Evolutionary conservation across 129 eudicot species (phyloP), one percentile per base, ranked within the genome.

Genomic region (Solidago caesia): DNA sequence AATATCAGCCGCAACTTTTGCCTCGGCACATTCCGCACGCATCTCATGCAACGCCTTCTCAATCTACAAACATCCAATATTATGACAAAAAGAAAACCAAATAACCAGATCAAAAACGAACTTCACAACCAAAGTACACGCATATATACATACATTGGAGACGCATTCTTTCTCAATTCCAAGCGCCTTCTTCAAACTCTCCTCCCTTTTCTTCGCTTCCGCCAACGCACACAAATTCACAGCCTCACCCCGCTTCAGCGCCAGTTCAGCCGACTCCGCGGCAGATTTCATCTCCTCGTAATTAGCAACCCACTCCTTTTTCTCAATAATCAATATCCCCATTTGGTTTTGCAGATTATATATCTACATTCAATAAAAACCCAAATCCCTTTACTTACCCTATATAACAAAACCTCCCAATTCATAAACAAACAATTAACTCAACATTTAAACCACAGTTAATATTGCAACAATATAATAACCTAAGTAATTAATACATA

Each of bases 161-260:
- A 94, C 88, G 70, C 97, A 90, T 87, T 94, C 97, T 81, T 88
- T 89, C 87, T 94, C 97, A 16, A 94, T 81, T 63, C 93, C 97
- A 65, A 91, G 84, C 51, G 97, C 89, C 72, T 88, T 94, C 85
- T 90, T 94, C 77, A 94, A 74, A 73, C 64, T 75, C 10, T 90
- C 97, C 79, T 94, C 99, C 58, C 87, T 79, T 67, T 85, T 84
- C 85, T 75, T 91, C 25, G 94, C 93, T 72, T 84, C 96, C 1
- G 94, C 90, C 66, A 91, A 68, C 60, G 80, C 87, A 6, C 87
- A 73, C 29, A 75, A 58, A 58, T 75, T 86, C 2, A 83, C 84
- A 64, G 93, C 84, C 41, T 87, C 79, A 45, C 84, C 91, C 8
- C 83, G 89, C 81, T 85, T 88, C 53, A 73, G 76, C n/a, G 73